Evolutionary conservation across 176 grass and related monocot genomes (phyloP), one percentile per base, ranked within the genome.

Genomic region (Ensete glaucum): DNA sequence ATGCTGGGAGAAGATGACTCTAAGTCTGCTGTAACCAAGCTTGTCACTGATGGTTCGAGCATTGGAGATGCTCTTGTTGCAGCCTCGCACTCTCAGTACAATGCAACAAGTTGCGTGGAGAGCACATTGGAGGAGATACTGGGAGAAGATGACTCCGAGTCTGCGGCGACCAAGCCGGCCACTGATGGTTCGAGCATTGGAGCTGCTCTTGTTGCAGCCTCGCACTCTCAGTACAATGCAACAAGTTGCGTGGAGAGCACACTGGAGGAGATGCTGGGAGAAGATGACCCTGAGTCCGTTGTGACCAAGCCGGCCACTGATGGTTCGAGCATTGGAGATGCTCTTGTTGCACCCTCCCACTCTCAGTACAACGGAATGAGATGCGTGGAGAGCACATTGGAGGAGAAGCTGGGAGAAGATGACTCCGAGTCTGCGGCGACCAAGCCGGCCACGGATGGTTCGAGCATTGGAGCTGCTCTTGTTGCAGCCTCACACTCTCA

Each of bases 1-100:
- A 24, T 76, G 14, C 27, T 76, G 20, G 73, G 23, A 5, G 73
- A 74, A 57, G 72, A 48, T 1, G 25, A 54, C 2, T 63, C 56
- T 0, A 19, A 1, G 27, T 62, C 57, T 3, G 11, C 51, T 26
- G 29, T 15, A 1, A n/a, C 63, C 74, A 76, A 64, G 56, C 73
- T 63, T 13, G 29, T 29, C 20, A 76, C 60, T 12, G 73, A 76
- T n/a, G 55, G 73, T 10, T 76, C 73, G 0, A 56, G 73, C 8
- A 62, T 62, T 21, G 73, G 73, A 14, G 73, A 56, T 2, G 73
- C 73, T 6, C 73, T 76, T 16, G 27, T 76, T 49, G 73, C 56
- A 12, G 73, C 73, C 14, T 62, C 73, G 49, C 73, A 76, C 25
- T 76, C 73, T 4, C 56, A 76, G 56, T 62, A 49, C 73, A 76